Conservation (phyloP, 2,329 filamentous ascomycete species). For the Bipolaris zeicola region DNA sequence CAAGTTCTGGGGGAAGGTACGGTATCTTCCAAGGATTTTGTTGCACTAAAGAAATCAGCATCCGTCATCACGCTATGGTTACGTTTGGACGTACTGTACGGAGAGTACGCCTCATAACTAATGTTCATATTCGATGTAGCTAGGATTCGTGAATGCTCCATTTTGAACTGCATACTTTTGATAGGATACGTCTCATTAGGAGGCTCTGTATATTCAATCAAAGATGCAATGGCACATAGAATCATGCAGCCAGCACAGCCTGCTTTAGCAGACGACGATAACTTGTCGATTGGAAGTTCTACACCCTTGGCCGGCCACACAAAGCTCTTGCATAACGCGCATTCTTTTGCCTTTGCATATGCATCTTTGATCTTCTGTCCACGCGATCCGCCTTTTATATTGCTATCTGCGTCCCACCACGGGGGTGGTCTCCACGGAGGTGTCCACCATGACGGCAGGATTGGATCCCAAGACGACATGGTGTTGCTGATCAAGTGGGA, state of each 20-base stretch:
- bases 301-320: neutral
- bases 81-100: neutral
- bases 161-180: neutral
- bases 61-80: neutral
- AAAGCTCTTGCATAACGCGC: neutral
- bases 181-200: neutral
- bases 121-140: no score
- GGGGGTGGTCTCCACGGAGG: slow-evolving; percentile 7
- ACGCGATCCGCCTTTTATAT: neutral
- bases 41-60: neutral
- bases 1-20: neutral
- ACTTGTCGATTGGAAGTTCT: no score
- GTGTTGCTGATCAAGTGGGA: neutral
- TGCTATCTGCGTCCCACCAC: slow-evolving; percentile 1
- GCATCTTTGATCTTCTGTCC: neutral
- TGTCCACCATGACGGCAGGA: neutral
- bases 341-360: slow-evolving; percentile 6
- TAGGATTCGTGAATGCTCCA: neutral
- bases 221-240: neutral
- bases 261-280: neutral
- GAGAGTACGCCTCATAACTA: neutral
- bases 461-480: neutral
- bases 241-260: slow-evolving; percentile 12
- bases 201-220: neutral
- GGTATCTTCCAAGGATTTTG: neutral